Base-by-base conservation (phyloP, 768 basidiomycete genomes). In the Mycena rosella region DNA sequence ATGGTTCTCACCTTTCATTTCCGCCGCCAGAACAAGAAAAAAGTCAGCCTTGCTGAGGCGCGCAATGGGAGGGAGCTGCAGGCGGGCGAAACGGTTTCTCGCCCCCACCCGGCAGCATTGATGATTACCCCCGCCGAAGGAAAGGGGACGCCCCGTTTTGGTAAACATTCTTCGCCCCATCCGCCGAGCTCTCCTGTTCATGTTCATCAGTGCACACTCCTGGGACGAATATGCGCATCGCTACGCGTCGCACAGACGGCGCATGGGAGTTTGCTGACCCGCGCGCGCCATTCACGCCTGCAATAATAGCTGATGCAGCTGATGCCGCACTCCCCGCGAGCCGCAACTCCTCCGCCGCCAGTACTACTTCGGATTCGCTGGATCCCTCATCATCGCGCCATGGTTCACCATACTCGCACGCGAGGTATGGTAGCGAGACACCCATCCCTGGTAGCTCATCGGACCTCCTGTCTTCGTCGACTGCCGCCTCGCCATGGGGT, bases 141-240 rank as follows among this genome's bases (percentile, higher is more conserved):
- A 52, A 78, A 78, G 54, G 65, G 69, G 17, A 77, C 72, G 11
- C 84, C 83, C 14, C 76, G 76, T 52, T 85, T 82, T 59, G 75
- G 85, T 86, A 60, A 57, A 83, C 78, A 34, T 36, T 53, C 5
- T 63, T 38, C 13, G 29, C 32, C 8, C 3, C 22, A 29, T 47
- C 22, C 38, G 32, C 10, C 29, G 40, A 29, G 36, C 22, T 22
- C 22, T 22, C 47, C 30, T 53, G 24, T 44, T 59, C 11, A 49
- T 27, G n/a, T 42, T 42, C 30, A n/a, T 60, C 32, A 89, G 88
- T 81, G 38, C 86, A 86, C 69, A 82, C 75, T 22, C 87, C 87
- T 0, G 87, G 87, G 15, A 74, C 79, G 63, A 84, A 86, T 74
- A 89, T 89, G 88, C 87, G 88, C 24, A 84, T 88, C 42, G 88